phyloP scores from a whole-genome alignment of 495 filamentous ascomycete species.

The Penicillium cataractarum region DNA sequence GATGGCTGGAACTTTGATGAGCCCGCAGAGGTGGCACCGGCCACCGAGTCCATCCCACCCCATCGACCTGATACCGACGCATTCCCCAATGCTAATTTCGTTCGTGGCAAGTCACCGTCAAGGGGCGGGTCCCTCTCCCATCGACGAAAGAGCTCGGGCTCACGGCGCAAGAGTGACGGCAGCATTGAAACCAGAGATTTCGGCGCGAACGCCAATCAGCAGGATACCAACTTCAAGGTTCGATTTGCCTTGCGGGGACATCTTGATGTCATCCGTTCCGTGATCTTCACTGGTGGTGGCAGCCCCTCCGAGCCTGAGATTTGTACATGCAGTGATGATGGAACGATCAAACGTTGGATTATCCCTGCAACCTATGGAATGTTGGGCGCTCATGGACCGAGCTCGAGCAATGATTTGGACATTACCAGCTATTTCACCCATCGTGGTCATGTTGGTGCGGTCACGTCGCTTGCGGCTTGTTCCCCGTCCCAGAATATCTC shows the following conservation, averaged over 20 bases:
- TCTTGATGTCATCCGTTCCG: constrained; percentile 87
- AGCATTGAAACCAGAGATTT: constrained; percentile 52
- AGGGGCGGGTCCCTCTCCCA: constrained; percentile 68
- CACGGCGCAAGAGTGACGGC: constrained; percentile 62
- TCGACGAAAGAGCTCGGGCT: constrained; percentile 78
- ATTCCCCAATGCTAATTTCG: constrained; percentile 81
- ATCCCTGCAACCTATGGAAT: constrained; percentile 77
- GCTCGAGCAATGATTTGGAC: constrained; percentile 74
- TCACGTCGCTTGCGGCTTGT: constrained; percentile 84
- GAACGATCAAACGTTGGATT: constrained; percentile 94
- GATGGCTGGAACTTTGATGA: constrained; percentile 97
- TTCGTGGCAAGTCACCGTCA: constrained; percentile 75
- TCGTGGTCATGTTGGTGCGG: constrained; percentile 86
- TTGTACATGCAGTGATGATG: constrained; percentile 94
- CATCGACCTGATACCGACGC: constrained; percentile 79
- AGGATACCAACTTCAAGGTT: constrained; percentile 79
- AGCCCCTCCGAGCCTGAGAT: constrained; percentile 95
- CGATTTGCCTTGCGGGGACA: constrained; percentile 91
- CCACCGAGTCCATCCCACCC: constrained; percentile 56
- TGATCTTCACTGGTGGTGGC: constrained; percentile 95
- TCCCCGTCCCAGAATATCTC: constrained; percentile 82
- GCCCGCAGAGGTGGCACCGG: constrained; percentile 39
- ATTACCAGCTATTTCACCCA: constrained; percentile 93
- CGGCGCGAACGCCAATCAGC: constrained; percentile 34
- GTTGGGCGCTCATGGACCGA: constrained; percentile 54